Base-by-base conservation (phyloP, 371 early-diverging fungal species). In the Circinella minor region DNA sequence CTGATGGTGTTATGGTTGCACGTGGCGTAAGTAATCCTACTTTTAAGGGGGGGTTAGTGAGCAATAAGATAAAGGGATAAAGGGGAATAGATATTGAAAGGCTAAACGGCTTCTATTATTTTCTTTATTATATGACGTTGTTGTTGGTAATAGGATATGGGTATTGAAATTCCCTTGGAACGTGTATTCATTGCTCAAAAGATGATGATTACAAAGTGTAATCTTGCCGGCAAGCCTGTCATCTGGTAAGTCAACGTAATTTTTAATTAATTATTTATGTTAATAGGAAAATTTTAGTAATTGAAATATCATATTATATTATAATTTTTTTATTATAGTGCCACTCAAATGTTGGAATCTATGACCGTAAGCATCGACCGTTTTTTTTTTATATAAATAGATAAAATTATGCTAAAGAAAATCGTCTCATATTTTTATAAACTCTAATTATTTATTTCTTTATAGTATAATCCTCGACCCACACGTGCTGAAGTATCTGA, bases 1-100 rank as follows among this genome's bases (percentile, higher is more conserved):
- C 98, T 8, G 99, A 99, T 85, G 99, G 99, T 71, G 91, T 99
- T 67, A 99, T 99, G 99, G 94, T 99, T 67, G 99, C 99, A 36
- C 92, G 99, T 78, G 99, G 99, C 60, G 68, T 68, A 68, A 61
- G 61, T 61, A n/a, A n/a, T 49, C 15, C 15, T 47, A 27, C 27
- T 27, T 51, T n/a, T n/a, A 51, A 51, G 51, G 51, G 15, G 51
- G 38, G 27, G 9, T 47, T 5, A n/a, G 18, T 8, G 66, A 17
- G 3, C 1, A 20, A 9, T 49, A 9, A 9, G 43, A 43, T 43
- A 43, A 9, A 43, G 6, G 6, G 11, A 9, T 6, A 43, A 43
- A 11, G 11, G 11, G 9, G 43, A 3, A 1, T 43, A 43, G 43
- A 43, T 43, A 43, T 9, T 43, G 43, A 11, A 10, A 43, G 46